These are phyloP conservation scores for Epichloe gansuensis DNA, from an alignment of 2,329 filamentous ascomycete genomes.

Conservation along the genomic window DNA sequence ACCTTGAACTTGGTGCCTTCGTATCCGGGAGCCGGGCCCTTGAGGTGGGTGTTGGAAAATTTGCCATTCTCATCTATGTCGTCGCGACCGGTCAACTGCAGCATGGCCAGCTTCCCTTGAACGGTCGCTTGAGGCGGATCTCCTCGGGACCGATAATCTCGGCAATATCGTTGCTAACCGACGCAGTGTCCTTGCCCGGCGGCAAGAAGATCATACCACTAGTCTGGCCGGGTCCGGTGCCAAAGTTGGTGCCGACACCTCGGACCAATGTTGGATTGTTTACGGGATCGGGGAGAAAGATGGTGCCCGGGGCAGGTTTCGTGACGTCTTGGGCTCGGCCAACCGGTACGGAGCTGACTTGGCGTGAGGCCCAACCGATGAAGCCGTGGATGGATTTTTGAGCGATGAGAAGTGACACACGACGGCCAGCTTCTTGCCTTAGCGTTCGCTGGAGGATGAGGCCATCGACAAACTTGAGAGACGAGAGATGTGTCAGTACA, in stretches of 20 bases:
- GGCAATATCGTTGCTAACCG: conserved; percentile 72
- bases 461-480: conserved; percentile 81
- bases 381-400: conserved; percentile 94
- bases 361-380: conserved; percentile 74
- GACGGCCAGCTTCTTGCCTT: conserved; percentile 72
- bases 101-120: conserved; percentile 63
- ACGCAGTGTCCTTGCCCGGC: conserved; percentile 61
- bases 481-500: background rate
- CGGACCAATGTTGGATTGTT: conserved; percentile 72
- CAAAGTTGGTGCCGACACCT: conserved; percentile 72
- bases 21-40: conserved; percentile 48
- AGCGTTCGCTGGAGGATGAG: conserved; percentile 87
- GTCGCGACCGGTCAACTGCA: conserved; percentile 70
- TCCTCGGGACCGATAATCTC: conserved; percentile 72
- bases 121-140: conserved; percentile 74
- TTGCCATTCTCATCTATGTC: conserved; percentile 57
- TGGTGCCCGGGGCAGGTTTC: conserved; percentile 62
- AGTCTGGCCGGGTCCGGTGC: conserved; percentile 54
- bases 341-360: conserved; percentile 85
- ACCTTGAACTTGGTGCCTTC: conserved; percentile 74
- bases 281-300: conserved; percentile 83
- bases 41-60: conserved; percentile 42
- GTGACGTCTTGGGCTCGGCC: conserved; percentile 82
- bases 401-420: conserved; percentile 85
- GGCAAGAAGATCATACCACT: conserved; percentile 83